Percentiles rank a stretch among this genome's conserved stretches.
Conservation (phyloP, 768 basidiomycete species). For the Rhodotorula graminis region DNA sequence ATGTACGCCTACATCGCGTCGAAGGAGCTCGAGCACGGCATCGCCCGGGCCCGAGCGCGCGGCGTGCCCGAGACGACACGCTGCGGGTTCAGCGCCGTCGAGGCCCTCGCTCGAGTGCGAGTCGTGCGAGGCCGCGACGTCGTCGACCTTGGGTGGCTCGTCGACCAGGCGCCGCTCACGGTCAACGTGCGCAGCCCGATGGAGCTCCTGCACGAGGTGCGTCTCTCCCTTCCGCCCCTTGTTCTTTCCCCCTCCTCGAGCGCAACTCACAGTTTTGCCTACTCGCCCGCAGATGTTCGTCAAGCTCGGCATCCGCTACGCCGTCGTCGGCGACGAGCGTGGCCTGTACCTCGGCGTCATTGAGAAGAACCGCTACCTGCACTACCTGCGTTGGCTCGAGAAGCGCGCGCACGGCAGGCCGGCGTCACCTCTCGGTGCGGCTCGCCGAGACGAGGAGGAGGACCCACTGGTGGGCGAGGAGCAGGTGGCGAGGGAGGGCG, state of each 20-base stretch:
- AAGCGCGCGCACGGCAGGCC: slow-evolving; percentile 3
- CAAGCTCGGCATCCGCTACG: slow-evolving; percentile 86
- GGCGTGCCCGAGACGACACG: slow-evolving; percentile 4
- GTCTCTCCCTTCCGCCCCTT: neutral
- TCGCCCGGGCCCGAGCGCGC: slow-evolving; percentile 44
- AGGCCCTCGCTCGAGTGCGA: slow-evolving; percentile 61
- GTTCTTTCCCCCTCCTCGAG: no score
- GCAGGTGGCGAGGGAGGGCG: neutral
- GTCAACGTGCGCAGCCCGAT: slow-evolving; percentile 78
- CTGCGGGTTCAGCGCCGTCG: slow-evolving; percentile 9
- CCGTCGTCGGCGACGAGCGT: slow-evolving; percentile 74
- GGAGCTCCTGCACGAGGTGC: slow-evolving; percentile 79
- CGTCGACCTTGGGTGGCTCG: slow-evolving; percentile 57
- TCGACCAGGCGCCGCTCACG: slow-evolving; percentile 65
- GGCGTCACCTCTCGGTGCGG: no score
- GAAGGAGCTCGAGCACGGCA: slow-evolving; percentile 91
- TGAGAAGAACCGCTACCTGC: slow-evolving; percentile 88
- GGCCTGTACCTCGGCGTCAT: slow-evolving; percentile 86
- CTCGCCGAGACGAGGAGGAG: neutral
- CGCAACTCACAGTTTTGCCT: no score
- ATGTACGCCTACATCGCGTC: slow-evolving; percentile 86
- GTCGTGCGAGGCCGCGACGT: slow-evolving; percentile 46
- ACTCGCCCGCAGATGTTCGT: slow-evolving; percentile 57
- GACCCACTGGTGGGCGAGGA: neutral
- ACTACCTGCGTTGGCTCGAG: slow-evolving; percentile 31